Evolutionary conservation across 2,329 filamentous ascomycete species (phyloP).

Genomic region (Mycogone perniciosa): DNA sequence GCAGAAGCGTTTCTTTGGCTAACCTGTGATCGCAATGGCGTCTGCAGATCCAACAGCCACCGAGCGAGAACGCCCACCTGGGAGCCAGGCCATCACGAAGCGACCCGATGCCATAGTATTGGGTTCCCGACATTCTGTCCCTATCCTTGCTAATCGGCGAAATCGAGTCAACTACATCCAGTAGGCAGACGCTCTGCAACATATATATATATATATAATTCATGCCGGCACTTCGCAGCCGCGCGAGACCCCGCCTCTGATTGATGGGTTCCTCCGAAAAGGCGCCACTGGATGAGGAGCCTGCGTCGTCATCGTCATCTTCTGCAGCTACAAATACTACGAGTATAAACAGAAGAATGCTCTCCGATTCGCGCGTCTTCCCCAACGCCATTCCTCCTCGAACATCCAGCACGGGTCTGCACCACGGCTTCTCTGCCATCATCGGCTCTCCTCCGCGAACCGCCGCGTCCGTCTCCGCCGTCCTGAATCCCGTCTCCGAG

Average conservation of each 20-base stretch:
- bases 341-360: neutral
- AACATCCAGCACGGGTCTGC: slow-evolving; percentile 49
- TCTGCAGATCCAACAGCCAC: neutral
- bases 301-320: neutral
- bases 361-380: slow-evolving; percentile 16
- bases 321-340: neutral
- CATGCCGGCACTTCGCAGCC: neutral
- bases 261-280: neutral
- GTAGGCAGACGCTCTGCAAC: neutral
- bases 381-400: slow-evolving; percentile 66
- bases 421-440: slow-evolving; percentile 8
- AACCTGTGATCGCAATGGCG: neutral
- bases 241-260: neutral
- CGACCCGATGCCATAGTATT: neutral
- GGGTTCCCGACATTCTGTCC: neutral
- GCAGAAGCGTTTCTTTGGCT: neutral
- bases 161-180: neutral
- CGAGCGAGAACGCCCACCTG: neutral
- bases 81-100: neutral
- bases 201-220: neutral
- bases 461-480: slow-evolving; percentile 21
- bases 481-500: slow-evolving; percentile 50
- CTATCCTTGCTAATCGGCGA: neutral
- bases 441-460: slow-evolving; percentile 19
- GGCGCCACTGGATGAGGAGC: neutral